Base-by-base conservation (phyloP, 768 basidiomycete genomes). In the Mycena polygramma region DNA sequence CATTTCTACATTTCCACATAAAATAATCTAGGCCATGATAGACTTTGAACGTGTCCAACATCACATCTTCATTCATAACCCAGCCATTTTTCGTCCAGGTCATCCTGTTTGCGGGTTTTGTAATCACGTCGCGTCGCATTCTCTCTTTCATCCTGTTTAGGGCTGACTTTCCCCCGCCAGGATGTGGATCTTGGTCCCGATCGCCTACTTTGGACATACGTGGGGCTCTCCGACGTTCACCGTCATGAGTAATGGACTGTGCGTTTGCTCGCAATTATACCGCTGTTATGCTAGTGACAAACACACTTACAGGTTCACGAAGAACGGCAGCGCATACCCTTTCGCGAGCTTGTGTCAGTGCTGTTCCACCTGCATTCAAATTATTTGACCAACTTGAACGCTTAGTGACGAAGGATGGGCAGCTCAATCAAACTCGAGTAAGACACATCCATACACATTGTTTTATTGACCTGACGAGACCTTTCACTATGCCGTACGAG, bases 161-260 rank as follows among this genome's bases (percentile, higher is more conserved):
- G n/a, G 20, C 24, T n/a, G 48, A 37, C 49, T 17, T 22, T 51
- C 20, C 2, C 10, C 6, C n/a, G 9, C 7, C 13, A 67, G 57
- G 14, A 67, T 59, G 17, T 59, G 57, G 66, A 52, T 67, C 19
- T 37, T 67, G 5, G 66, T 67, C 22, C 66, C 66, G 24, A 59
- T 67, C n/a, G 57, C 49, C 9, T 45, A 67, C 26, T 67, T 67
- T 37, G 57, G 66, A 4, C 24, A 67, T 5, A 14, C 51, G 11
- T 67, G 66, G 66, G 57, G 66, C 24, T 59, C 57, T 0, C 66
- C 66, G 39, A 67, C 57, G 8, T 58, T n/a, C 20, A 49, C 30
- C 39, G 57, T 57, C 22, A 57, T 66, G 65, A 66, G 65, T 41
- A 67, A 67, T 37, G 57, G 66, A 2, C 10, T 67, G 65, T 59